Evolutionary conservation across 2,329 filamentous ascomycete genomes (phyloP), one percentile per base, ranked within the genome.

Genomic region (Neonectria sp.): DNA sequence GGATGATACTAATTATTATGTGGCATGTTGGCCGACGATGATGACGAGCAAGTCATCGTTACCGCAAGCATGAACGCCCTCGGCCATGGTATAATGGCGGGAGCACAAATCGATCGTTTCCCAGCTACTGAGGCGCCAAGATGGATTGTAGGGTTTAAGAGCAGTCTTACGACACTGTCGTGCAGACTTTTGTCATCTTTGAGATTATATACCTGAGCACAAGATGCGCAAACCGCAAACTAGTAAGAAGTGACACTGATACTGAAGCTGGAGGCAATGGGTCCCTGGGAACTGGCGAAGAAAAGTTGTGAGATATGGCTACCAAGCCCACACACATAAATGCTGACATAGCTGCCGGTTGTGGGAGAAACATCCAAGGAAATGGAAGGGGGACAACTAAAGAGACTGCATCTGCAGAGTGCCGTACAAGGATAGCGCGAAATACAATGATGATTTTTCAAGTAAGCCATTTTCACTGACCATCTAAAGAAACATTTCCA

Each of bases 21-120:
- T 83, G 80, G 76, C 63, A 82, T 40, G 73, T 83, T 24, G 80
- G 77, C 79, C 1, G 73, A 76, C 1, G 84, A 85, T 35, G 82
- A 83, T 4, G 85, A 49, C 15, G 46, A 49, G 25, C 46, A 25
- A 27, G 46, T 25, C 6, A n/a, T 49, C 9, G 40, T 45, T 4
- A 45, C n/a, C n/a, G n/a, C n/a, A 9, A 45, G 40, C 40, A 45
- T 45, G 40, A 45, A 45, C n/a, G 9, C 40, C 3, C 21, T 45
- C n/a, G 40, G 40, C 6, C 37, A 40, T 1, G 37, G 37, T 17
- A 40, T 40, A 40, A 40, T 40, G 37, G 37, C 37, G 15, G 37
- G 37, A n/a, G 37, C 37, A n/a, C 37, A 40, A 8, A 15, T n/a
- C 15, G 37, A 15, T 17, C 37, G 17, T 8, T 40, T 40, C 6